Conservation (phyloP, 2,329 filamentous ascomycete genomes). For the Parastagonospora avenae region DNA sequence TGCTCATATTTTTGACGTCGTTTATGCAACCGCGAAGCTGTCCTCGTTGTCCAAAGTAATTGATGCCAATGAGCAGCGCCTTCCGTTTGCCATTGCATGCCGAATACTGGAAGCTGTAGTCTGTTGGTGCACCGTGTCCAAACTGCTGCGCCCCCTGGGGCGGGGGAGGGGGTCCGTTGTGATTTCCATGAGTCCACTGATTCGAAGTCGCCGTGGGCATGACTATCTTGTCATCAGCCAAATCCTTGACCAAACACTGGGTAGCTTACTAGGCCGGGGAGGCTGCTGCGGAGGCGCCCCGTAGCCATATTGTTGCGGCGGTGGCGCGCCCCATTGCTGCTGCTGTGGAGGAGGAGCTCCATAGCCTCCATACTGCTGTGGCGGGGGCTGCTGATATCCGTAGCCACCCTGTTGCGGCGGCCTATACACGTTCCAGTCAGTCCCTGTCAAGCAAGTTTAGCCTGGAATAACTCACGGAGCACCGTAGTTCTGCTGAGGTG, state of each 20-base stretch:
- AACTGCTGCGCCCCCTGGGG: conserved; percentile 59
- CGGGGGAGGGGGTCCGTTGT: conserved; percentile 67
- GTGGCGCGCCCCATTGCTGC: conserved; percentile 33
- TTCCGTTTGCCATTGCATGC: conserved; percentile 88
- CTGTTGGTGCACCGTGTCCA: conserved; percentile 75
- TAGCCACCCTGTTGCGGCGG: conserved; percentile 45
- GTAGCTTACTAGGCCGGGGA: conserved; percentile 24
- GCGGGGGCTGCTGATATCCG: conserved; percentile 46
- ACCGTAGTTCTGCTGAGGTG: conserved; percentile 37
- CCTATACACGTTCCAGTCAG: conserved; percentile 19
- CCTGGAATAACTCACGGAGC: conserved; percentile 29
- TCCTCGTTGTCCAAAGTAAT: conserved; percentile 92
- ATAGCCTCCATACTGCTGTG: conserved; percentile 43
- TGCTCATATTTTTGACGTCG: conserved; percentile 96
- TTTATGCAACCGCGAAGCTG: conserved; percentile 95
- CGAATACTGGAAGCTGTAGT: conserved; percentile 88
- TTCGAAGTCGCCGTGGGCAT: conserved; percentile 54
- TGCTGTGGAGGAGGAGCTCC: too few relatives aligned
- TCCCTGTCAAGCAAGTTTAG: background rate
- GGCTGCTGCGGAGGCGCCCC: conserved; percentile 26
- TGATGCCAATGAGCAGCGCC: conserved; percentile 90
- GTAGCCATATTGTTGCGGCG: conserved; percentile 35
- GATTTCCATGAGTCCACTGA: conserved; percentile 58
- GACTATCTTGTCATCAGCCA: conserved; percentile 49
- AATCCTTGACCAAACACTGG: background rate